Evolutionary conservation across 371 early-diverging fungal species (phyloP).

Genomic region (Apophysomyces ossiformis): DNA sequence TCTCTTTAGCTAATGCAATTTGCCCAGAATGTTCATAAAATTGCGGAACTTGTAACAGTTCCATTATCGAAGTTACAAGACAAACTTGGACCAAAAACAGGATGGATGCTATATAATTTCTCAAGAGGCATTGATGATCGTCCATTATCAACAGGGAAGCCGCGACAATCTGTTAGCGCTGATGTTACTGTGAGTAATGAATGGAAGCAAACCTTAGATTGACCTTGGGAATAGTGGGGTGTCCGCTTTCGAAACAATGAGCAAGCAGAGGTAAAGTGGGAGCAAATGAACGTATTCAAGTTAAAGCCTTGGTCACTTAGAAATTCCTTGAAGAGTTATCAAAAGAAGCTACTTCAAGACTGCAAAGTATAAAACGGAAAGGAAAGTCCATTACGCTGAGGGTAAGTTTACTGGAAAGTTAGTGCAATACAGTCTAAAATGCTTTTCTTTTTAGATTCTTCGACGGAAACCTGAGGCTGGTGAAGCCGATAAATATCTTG

Average conservation of each 20-base stretch:
- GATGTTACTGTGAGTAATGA: slow-evolving; percentile 56
- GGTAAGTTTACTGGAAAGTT: slow-evolving; percentile 28
- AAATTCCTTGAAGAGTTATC: slow-evolving; percentile 55
- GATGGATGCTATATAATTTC: slow-evolving; percentile 62
- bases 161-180: slow-evolving; percentile 80
- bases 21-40: slow-evolving; percentile 50
- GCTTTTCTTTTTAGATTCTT: slow-evolving; percentile 36
- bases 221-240: slow-evolving; percentile 69
- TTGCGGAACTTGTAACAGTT: slow-evolving; percentile 58
- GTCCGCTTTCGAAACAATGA: slow-evolving; percentile 75
- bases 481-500: slow-evolving; percentile 64
- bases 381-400: slow-evolving; percentile 65
- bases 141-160: slow-evolving; percentile 58
- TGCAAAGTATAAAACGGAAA: slow-evolving; percentile 48
- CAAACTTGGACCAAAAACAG: slow-evolving; percentile 76
- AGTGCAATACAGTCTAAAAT: not conserved
- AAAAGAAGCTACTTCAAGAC: slow-evolving; percentile 56
- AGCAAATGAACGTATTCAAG: not conserved
- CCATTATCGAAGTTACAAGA: slow-evolving; percentile 51
- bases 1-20: slow-evolving; percentile 21
- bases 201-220: not conserved
- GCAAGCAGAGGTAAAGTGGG: slow-evolving; percentile 60
- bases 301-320: slow-evolving; percentile 11
- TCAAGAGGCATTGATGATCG: slow-evolving; percentile 82
- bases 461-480: slow-evolving; percentile 52